Evolutionary conservation across 2,329 filamentous ascomycete genomes (phyloP), one percentile per base, ranked within the genome.

Genomic region (Calonectria montana): DNA sequence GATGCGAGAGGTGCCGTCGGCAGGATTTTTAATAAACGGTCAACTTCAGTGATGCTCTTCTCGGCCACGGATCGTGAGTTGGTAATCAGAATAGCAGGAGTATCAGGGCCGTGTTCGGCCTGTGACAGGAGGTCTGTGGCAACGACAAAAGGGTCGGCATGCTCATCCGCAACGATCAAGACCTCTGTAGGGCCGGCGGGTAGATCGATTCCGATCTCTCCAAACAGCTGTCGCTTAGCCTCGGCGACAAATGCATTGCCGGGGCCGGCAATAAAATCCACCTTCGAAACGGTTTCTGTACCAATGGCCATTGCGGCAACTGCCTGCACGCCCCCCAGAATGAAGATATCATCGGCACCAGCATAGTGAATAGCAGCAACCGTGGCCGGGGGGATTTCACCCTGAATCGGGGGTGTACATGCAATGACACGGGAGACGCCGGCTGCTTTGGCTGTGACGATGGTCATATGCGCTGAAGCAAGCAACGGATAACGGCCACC

Each of bases 221-320:
- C 67, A 55, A 65, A 70, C 3, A 70, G 27, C n/a, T 59, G 67
- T 6, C 67, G 48, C 48, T 70, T 70, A 21, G 67, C 67, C 41
- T 70, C 67, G 18, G 67, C 67, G 18, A 70, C 67, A 31, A 70
- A 70, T 13, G 67, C 37, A 31, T 70, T 70, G 3, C 67, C 67
- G 6, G 67, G 67, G 3, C 67, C 67, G 9, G 67, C 67, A 37
- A 70, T 65, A 13, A 70, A 70, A 50, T 70, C 67, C 6, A 55
- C 45, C 62, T 65, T 70, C 18, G 23, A 18, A 8, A 70, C 41
- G 18, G 67, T 70, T 37, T 70, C 67, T 2, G 62, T 70, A 9
- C 67, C 67, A n/a, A 65, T 25, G 12, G 67, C 67, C 67, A 70
- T 70, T 18, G 67, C 67, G 15, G 67, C 61, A n/a, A 70, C 37